Base-by-base conservation (phyloP, 1,139 yeast species). In the Scheffersomyces illinoinensis region DNA sequence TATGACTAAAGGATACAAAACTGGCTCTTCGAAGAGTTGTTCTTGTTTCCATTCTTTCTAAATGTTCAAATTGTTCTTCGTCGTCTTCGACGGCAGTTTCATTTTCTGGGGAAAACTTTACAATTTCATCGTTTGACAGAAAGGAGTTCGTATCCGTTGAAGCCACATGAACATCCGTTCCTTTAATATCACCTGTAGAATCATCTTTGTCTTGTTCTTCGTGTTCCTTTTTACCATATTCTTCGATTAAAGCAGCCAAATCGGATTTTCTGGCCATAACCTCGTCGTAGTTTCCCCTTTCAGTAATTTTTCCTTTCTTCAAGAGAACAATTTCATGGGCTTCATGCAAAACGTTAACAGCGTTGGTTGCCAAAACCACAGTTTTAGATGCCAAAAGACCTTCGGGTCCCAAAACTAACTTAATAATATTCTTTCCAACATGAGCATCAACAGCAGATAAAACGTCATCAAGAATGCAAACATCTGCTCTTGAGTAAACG, bases 371-470 rank as follows among this genome's bases (percentile, higher is more conserved):
- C 54, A 70, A 66, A 24, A 70, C 58, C 49, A 69, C 62, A 3
- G 74, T 69, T 53, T 67, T 68, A 4, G 66, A 54, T 1, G 69
- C 65, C 52, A 70, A 64, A n/a, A 70, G 58, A 4, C 74, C 74
- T 0, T 55, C 50, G 1, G 58, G 54, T 1, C 66, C 62, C 47
- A 66, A 58, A 3, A 66, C 70, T 47, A 62, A 55, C 20, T 66
- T 60, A 24, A 67, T 66, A 48, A 71, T 66, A 47, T 62, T 64
- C 57, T 68, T 70, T 1, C 73, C 74, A 46, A 71, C 74, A 57
- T 71, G 74, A 5, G 70, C 65, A 57, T 71, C 74, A 14, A 71
- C 74, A 1, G 74, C 74, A 12, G 72, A 69, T 52, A 71, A 65
- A 18, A 71, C 62, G 53, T 71, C 74, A 53, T 71, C 74, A n/a